A percentile compares a stretch with the other conserved stretches of the same genome.
These are phyloP conservation scores for Melampsora larici-populina DNA, from an alignment of 1,284 basidiomycete species.

Conservation along the genomic window DNA sequence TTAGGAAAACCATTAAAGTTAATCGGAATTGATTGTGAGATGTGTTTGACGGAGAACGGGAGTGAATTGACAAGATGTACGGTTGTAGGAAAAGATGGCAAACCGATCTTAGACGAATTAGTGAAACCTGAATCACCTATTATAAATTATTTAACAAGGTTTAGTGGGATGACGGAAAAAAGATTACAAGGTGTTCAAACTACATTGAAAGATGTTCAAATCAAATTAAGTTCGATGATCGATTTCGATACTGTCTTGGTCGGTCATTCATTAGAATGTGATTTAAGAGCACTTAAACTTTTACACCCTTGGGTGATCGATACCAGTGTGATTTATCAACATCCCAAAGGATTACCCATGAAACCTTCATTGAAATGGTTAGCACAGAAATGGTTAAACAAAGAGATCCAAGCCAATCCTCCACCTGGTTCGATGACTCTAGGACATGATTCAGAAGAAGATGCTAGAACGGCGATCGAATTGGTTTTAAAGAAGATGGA, in stretches of 20 bases:
- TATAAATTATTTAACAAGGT: slow-evolving; percentile 82
- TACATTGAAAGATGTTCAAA: slow-evolving; percentile 71
- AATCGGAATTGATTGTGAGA: slow-evolving; percentile 78
- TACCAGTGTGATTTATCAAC: slow-evolving; percentile 80
- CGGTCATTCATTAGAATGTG: slow-evolving; percentile 90
- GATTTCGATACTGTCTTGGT: slow-evolving; percentile 71
- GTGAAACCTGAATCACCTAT: slow-evolving; percentile 79
- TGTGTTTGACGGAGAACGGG: slow-evolving; percentile 82
- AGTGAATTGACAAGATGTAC: slow-evolving; percentile 80
- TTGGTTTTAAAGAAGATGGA: slow-evolving; percentile 74
- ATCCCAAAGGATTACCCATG: slow-evolving; percentile 79
- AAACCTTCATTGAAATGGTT: slow-evolving; percentile 91
- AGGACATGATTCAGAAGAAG: slow-evolving; percentile 80
- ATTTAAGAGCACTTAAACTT: slow-evolving; percentile 76
- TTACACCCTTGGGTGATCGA: slow-evolving; percentile 80
- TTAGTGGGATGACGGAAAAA: slow-evolving; percentile 82
- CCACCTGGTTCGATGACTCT: slow-evolving; percentile 58
- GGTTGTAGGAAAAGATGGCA: slow-evolving; percentile 68
- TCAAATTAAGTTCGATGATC: slow-evolving; percentile 59
- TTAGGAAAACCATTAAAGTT: slow-evolving; percentile 50
- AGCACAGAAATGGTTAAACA: slow-evolving; percentile 78
- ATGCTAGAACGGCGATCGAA: slow-evolving; percentile 79
- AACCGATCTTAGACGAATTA: slow-evolving; percentile 75
- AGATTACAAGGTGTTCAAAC: slow-evolving; percentile 67
- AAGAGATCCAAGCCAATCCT: slow-evolving; percentile 73